These are phyloP conservation scores for Rhododendron henanense DNA, from an alignment of 148 eudicot genomes.

Conservation along the genomic window DNA sequence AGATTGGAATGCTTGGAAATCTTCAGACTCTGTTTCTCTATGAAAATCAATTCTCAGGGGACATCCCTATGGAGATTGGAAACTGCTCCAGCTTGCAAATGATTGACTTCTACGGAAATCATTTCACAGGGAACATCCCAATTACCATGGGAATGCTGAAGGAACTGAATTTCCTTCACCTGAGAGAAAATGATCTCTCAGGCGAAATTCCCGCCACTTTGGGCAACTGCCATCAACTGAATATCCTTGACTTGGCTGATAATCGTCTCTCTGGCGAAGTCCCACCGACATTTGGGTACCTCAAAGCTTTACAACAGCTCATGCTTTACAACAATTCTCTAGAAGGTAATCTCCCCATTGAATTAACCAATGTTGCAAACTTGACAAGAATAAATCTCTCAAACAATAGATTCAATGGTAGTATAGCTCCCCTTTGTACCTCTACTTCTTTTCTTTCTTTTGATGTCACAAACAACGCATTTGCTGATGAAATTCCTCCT, in stretches of 20 bases:
- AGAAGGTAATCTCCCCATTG: constrained; percentile 67
- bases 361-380: constrained; percentile 47
- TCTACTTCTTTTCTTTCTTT: constrained; percentile 72
- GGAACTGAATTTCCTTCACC: constrained; percentile 62
- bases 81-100: constrained; percentile 87
- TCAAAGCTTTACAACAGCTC: constrained; percentile 53
- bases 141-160: constrained; percentile 52
- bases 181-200: constrained; percentile 68
- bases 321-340: constrained; percentile 91
- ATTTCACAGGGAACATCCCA: constrained; percentile 62
- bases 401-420: constrained; percentile 70
- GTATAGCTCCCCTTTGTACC: constrained; percentile 68
- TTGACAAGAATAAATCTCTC: constrained; percentile 85
- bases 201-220: constrained; percentile 72
- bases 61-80: constrained; percentile 79
- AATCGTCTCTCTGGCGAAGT: constrained; percentile 67
- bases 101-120: constrained; percentile 90
- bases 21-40: constrained; percentile 65
- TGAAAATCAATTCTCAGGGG: constrained; percentile 75
- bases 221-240: constrained; percentile 64
- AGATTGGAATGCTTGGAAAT: constrained; percentile 58
- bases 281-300: constrained; percentile 58
- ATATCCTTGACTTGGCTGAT: constrained; percentile 78
- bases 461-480: constrained; percentile 77
- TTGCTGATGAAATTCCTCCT: constrained; percentile 67